Conservation (phyloP, 768 basidiomycete species). For the Coprinellus aureogranulatus region DNA sequence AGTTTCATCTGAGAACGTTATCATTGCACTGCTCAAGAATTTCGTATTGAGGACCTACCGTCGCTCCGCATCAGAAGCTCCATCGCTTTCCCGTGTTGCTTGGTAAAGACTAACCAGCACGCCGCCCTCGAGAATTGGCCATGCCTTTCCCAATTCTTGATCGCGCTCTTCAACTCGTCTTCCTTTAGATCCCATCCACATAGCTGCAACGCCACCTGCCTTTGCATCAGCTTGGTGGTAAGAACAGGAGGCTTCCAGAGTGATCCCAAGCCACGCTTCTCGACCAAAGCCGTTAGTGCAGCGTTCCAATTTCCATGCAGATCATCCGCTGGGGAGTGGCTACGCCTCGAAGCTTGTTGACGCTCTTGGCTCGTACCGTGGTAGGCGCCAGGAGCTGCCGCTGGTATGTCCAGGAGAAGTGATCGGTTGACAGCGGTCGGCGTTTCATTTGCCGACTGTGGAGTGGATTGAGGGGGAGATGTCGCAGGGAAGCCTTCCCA, state of each 20-base stretch:
- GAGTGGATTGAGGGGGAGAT: conserved; percentile 4
- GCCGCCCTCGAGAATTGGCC: conserved; percentile 71
- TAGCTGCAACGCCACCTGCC: conserved; percentile 67
- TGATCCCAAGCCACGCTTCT: conserved; percentile 30
- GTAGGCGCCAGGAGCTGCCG: conserved; percentile 9
- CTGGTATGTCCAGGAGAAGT: conserved; percentile 23
- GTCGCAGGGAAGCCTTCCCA: conserved; percentile 72
- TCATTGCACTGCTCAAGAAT: background rate
- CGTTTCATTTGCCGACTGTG: conserved; percentile 16
- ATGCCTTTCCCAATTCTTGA: conserved; percentile 74
- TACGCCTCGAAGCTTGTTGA: conserved; percentile 22
- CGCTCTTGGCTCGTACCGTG: background rate
- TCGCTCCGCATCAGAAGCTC: conserved; percentile 78
- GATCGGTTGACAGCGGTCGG: conserved; percentile 21
- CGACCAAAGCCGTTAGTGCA: conserved; percentile 42
- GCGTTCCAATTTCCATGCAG: conserved; percentile 49
- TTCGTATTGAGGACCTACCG: conserved; percentile 41
- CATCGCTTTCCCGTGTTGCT: conserved; percentile 61
- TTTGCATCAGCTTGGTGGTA: conserved; percentile 56
- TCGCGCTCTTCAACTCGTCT: conserved; percentile 57
- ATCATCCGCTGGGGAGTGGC: conserved; percentile 43
- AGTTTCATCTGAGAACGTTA: conserved; percentile 54
- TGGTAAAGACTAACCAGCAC: conserved; percentile 83
- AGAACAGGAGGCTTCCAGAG: conserved; percentile 56
- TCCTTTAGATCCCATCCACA: conserved; percentile 75